Conservation (phyloP, 2,329 filamentous ascomycete species). For the Aspergillus unguis region DNA sequence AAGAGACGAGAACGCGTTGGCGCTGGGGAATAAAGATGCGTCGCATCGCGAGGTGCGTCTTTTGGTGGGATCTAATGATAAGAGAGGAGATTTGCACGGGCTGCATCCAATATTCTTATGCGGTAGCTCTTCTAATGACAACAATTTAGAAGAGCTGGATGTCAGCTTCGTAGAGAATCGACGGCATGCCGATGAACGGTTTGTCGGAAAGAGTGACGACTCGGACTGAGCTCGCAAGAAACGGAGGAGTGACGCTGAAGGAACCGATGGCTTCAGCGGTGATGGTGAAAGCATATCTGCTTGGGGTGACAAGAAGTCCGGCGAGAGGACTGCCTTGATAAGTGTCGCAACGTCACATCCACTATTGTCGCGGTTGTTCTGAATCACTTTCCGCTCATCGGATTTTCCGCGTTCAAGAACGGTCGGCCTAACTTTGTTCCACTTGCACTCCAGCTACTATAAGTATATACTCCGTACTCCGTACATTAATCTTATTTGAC, state of each 20-base stretch:
- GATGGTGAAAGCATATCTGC: slow-evolving; percentile 39
- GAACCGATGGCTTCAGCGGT: slow-evolving; percentile 39
- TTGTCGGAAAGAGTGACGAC: slow-evolving; percentile 49
- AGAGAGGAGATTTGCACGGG: slow-evolving; percentile 24
- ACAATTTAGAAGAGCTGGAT: slow-evolving; percentile 13
- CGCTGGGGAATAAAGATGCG: slow-evolving; percentile 5
- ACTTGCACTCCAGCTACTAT: background rate
- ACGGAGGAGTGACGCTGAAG: slow-evolving; percentile 60
- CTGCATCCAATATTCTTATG: slow-evolving; percentile 16
- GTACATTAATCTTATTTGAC: too few species aligned
- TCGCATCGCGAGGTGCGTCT: slow-evolving; percentile 15
- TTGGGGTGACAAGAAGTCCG: slow-evolving; percentile 8
- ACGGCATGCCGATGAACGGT: slow-evolving; percentile 26
- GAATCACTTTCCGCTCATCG: slow-evolving; percentile 2
- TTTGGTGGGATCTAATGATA: slow-evolving; percentile 19
- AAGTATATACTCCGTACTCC: background rate
- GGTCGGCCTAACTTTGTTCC: slow-evolving; percentile 12
- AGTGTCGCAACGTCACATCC: background rate
- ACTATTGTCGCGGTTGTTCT: background rate
- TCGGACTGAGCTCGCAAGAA: slow-evolving; percentile 72
- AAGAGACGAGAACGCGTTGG: slow-evolving; percentile 9
- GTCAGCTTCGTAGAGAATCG: slow-evolving; percentile 14
- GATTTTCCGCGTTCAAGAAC: slow-evolving; percentile 10
- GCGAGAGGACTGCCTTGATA: slow-evolving; percentile 4
- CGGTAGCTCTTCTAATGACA: slow-evolving; percentile 20